Conservation (phyloP, 1,284 basidiomycete species). For the Rugiboletus extremiorientalis region DNA sequence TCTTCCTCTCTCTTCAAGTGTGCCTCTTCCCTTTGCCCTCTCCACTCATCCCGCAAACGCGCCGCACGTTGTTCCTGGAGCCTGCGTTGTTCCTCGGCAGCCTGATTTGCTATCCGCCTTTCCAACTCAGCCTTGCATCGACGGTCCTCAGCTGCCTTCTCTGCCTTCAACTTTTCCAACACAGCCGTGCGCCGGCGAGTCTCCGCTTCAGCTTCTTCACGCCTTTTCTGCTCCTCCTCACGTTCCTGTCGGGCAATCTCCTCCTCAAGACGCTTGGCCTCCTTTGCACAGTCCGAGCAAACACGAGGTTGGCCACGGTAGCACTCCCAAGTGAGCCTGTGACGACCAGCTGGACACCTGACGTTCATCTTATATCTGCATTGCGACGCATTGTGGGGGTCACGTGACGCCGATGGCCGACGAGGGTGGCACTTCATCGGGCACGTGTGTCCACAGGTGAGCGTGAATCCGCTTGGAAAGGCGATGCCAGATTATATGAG, state of each 20-base stretch:
- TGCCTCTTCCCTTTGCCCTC: background rate
- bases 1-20: background rate
- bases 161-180: background rate
- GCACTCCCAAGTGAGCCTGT: conserved; percentile 16
- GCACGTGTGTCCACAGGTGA: conserved; percentile 48
- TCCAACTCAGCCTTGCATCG: background rate
- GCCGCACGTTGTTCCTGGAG: background rate
- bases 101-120: background rate
- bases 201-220: conserved; percentile 8
- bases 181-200: background rate
- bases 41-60: background rate
- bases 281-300: conserved; percentile 8
- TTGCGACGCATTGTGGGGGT: conserved; percentile 36
- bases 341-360: conserved; percentile 4
- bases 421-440: conserved; percentile 51
- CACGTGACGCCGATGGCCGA: background rate
- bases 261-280: background rate
- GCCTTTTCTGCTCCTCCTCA: background rate
- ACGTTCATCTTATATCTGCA: conserved; percentile 19
- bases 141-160: background rate
- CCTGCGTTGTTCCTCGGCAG: background rate
- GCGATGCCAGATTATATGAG: background rate
- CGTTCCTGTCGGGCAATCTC: background rate
- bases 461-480: conserved; percentile 3
- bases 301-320: background rate